A percentile compares a stretch with the other conserved stretches of the same genome.
Evolutionary conservation across 2,329 filamentous ascomycete species (phyloP).

Genomic region (Penicillium sp.): DNA sequence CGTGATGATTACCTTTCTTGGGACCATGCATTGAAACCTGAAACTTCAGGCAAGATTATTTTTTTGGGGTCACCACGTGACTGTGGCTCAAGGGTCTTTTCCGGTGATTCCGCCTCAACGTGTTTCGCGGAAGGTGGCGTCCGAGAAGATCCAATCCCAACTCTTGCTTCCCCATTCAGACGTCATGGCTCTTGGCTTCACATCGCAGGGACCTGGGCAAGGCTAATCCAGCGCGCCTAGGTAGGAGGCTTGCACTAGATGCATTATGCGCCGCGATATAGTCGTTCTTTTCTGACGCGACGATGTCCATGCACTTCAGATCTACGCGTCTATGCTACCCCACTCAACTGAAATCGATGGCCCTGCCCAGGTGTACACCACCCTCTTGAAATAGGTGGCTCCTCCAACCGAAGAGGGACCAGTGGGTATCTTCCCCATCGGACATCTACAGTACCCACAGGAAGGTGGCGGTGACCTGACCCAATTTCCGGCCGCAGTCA

Average conservation of each 20-base stretch:
- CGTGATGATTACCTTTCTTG: too few relatives aligned
- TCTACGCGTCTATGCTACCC: background rate
- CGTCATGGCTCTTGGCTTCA: constrained; percentile 5
- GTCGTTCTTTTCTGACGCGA: background rate
- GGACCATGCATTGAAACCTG: background rate
- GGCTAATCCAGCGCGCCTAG: background rate
- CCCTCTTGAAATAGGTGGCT: background rate
- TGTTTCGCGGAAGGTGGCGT: constrained; percentile 8
- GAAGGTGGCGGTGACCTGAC: background rate
- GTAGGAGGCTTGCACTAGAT: background rate
- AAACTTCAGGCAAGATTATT: background rate
- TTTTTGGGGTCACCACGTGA: background rate
- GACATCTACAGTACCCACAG: background rate
- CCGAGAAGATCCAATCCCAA: background rate
- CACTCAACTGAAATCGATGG: background rate
- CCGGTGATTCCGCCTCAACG: background rate
- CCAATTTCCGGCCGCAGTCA: background rate
- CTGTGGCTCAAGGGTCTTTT: background rate
- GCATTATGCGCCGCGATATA: background rate
- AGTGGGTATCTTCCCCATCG: background rate
- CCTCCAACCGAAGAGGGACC: background rate
- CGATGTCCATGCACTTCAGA: background rate
- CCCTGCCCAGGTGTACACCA: background rate
- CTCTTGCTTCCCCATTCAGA: background rate
- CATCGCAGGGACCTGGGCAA: background rate